phyloP scores from a whole-genome alignment of 306 rosid genomes.

The Castanea sativa region DNA sequence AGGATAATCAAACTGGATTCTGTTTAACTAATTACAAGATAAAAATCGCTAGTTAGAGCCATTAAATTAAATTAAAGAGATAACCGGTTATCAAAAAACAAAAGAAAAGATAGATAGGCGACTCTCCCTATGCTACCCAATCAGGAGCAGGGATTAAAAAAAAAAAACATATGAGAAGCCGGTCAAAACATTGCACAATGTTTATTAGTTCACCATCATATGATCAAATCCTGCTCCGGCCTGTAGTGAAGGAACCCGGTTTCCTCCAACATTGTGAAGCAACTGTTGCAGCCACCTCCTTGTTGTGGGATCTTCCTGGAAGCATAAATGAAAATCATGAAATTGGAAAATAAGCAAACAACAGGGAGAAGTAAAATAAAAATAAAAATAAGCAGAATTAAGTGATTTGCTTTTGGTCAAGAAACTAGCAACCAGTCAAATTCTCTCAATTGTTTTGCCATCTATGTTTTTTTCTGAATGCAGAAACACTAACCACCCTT shows the following conservation, averaged over 20 bases:
- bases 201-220: constrained; percentile 35
- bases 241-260: constrained; percentile 42
- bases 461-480: neutral
- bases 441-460: neutral
- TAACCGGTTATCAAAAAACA: too few species aligned
- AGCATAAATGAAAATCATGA: constrained; percentile 11
- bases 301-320: constrained; percentile 77
- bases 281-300: constrained; percentile 69
- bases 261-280: constrained; percentile 57
- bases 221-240: constrained; percentile 60
- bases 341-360: constrained; percentile 3
- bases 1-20: too few species aligned
- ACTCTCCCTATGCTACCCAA: neutral
- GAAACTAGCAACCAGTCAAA: neutral
- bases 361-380: constrained; percentile 10
- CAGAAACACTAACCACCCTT: neutral
- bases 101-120: neutral
- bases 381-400: neutral
- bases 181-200: neutral
- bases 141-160: neutral
- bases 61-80: neutral
- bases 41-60: neutral
- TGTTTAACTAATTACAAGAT: neutral
- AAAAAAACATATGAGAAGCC: neutral
- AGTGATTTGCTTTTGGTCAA: neutral